phyloP scores from a whole-genome alignment of 768 basidiomycete species.

The Lactarius hengduanensis region DNA sequence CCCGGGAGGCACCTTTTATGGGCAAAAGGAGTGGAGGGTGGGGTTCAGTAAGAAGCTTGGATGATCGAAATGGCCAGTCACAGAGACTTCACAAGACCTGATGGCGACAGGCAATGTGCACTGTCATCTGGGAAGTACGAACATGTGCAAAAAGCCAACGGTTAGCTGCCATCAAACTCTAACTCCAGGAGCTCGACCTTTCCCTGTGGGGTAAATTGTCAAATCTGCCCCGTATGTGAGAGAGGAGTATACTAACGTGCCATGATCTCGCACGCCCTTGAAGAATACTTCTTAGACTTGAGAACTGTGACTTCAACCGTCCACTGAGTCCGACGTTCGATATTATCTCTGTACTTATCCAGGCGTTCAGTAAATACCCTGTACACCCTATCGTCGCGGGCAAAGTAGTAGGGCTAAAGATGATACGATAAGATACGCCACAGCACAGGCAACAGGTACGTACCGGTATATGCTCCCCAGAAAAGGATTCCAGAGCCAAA shows the following conservation, averaged over 20 bases:
- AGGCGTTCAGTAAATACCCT: slow-evolving; percentile 56
- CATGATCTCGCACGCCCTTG: slow-evolving; percentile 27
- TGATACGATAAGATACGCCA: slow-evolving; percentile 10
- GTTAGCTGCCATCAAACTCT: slow-evolving; percentile 63
- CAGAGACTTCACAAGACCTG: slow-evolving; percentile 1
- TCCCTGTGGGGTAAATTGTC: slow-evolving; percentile 38
- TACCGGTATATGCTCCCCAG: slow-evolving; percentile 72
- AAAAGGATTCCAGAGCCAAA: slow-evolving; percentile 54
- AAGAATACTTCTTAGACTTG: slow-evolving; percentile 42
- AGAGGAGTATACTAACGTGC: slow-evolving; percentile 21
- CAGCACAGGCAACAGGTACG: slow-evolving; percentile 30
- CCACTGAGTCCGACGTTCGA: slow-evolving; percentile 50
- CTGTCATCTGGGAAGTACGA: not conserved
- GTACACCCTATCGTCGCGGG: slow-evolving; percentile 86
- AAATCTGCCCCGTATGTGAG: slow-evolving; percentile 9
- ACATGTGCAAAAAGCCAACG: slow-evolving; percentile 32
- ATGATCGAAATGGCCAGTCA: slow-evolving; percentile 20
- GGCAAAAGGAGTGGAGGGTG: slow-evolving; percentile 42
- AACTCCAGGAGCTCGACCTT: slow-evolving; percentile 61
- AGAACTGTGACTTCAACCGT: slow-evolving; percentile 69
- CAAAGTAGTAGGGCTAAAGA: slow-evolving; percentile 78
- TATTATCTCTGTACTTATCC: slow-evolving; percentile 40
- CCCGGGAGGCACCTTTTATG: slow-evolving; percentile 76
- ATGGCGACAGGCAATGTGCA: not conserved
- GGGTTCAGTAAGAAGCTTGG: slow-evolving; percentile 11